Percentiles rank a stretch among this genome's conserved stretches.
Conservation (phyloP, 768 basidiomycete genomes). For the Tephrocybe sp. region DNA sequence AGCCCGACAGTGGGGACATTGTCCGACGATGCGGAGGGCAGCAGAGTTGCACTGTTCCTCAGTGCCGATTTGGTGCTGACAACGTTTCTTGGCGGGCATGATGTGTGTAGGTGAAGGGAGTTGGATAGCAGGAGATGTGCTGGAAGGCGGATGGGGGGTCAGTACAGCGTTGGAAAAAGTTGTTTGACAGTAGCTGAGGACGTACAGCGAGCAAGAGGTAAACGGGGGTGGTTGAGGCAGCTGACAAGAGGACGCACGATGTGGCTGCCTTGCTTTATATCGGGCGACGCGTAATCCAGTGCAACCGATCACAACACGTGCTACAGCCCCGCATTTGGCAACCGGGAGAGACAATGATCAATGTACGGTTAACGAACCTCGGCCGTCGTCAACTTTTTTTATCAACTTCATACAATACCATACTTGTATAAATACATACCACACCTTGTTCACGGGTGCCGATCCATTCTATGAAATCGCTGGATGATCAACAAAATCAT, state of each 20-base stretch:
- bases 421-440: no score
- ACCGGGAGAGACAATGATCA: no score
- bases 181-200: not conserved
- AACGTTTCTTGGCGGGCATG: conserved; percentile 88
- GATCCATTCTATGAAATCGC: no score
- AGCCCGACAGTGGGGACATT: conserved; percentile 75
- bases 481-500: no score
- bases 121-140: no score
- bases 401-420: no score
- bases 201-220: conserved; percentile 6
- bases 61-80: conserved; percentile 59
- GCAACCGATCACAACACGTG: conserved; percentile 23
- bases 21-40: conserved; percentile 78
- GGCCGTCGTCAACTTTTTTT: no score
- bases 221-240: conserved; percentile 10
- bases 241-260: conserved; percentile 3
- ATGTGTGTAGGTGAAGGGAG: conserved; percentile 12
- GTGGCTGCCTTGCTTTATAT: conserved; percentile 16
- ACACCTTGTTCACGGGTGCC: no score
- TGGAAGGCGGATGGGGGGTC: not conserved
- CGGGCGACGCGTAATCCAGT: conserved; percentile 35
- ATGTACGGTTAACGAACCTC: no score
- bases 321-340: conserved; percentile 7
- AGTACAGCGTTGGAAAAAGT: not conserved
- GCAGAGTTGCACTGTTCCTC: conserved; percentile 70